phyloP scores from a whole-genome alignment of 2,329 filamentous ascomycete species.

The Pestalotiopsis sp. region DNA sequence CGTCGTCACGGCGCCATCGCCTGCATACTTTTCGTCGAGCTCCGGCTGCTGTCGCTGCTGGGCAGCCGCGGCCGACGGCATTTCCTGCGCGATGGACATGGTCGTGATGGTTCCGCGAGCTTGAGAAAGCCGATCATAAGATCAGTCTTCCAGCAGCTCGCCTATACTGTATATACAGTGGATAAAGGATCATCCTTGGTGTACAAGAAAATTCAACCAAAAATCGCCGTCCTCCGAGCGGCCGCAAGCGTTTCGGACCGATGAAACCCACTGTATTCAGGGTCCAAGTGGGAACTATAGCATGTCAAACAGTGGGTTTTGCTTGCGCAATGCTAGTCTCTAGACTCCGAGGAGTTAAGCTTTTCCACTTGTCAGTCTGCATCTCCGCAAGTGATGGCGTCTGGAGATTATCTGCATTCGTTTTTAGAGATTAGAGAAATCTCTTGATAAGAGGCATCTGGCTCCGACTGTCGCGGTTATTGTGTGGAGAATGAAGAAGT shows the following conservation, averaged over 20 bases:
- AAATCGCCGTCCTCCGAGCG: background rate
- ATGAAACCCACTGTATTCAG: background rate
- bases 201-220: background rate
- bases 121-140: background rate
- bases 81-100: background rate
- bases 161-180: background rate
- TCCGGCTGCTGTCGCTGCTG: background rate
- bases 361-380: background rate
- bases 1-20: too few relatives aligned
- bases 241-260: conserved; percentile 1
- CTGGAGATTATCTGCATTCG: background rate
- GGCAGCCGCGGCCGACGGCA: background rate
- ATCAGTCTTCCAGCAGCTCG: background rate
- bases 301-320: background rate
- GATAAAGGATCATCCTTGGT: background rate
- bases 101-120: background rate
- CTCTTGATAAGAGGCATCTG: background rate
- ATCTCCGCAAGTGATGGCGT: background rate
- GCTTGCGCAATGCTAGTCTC: background rate
- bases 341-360: background rate
- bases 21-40: background rate
- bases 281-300: conserved; percentile 1
- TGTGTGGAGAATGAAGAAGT: background rate
- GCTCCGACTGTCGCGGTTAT: background rate
- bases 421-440: background rate